phyloP scores from a whole-genome alignment of 2,329 filamentous ascomycete genomes.

The Pseudogymnoascus sp. region DNA sequence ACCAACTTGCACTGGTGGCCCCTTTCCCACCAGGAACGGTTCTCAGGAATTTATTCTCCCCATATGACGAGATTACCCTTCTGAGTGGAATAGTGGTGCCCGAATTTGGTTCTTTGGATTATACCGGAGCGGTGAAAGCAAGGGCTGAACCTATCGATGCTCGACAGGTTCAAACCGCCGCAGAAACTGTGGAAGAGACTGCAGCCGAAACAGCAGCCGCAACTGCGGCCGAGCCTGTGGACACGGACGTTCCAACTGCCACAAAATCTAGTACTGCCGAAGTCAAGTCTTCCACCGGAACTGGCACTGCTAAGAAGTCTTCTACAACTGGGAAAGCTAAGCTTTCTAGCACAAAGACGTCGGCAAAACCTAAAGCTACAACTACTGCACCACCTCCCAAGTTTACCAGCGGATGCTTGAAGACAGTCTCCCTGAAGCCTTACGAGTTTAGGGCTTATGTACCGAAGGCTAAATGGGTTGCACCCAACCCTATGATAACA shows the following conservation, averaged over 20 bases:
- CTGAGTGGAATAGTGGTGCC: background rate
- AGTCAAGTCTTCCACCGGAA: background rate
- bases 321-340: conserved; percentile 1
- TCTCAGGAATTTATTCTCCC: conserved; percentile 54
- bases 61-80: conserved; percentile 49
- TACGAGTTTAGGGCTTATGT: conserved; percentile 54
- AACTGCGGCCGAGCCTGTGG: background rate
- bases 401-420: conserved; percentile 34
- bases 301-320: background rate
- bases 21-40: conserved; percentile 45
- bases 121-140: background rate
- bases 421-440: conserved; percentile 39
- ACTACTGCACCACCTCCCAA: background rate
- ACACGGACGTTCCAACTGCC: background rate
- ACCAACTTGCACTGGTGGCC: conserved; percentile 41
- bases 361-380: background rate
- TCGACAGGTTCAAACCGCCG: background rate
- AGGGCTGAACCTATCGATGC: conserved; percentile 19
- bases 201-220: background rate
- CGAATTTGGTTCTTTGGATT: background rate
- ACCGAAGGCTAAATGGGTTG: conserved; percentile 42
- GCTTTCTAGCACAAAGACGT: background rate
- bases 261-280: background rate
- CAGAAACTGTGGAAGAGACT: background rate
- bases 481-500: conserved; percentile 48